Base-by-base conservation (phyloP, 2,329 filamentous ascomycete genomes). In the Aureobasidium sp. region DNA sequence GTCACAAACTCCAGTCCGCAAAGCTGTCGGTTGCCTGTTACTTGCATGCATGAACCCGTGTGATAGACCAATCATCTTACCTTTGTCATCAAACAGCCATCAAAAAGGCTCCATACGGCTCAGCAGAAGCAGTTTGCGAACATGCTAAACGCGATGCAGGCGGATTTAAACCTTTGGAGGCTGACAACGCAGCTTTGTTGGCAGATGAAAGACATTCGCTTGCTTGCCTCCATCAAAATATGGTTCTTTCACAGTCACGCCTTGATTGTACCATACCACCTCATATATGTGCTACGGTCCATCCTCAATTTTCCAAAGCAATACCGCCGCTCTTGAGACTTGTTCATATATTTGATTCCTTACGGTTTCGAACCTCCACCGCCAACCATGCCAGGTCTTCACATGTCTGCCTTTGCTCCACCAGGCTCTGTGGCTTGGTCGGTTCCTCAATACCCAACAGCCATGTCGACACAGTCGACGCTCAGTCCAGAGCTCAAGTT, bases 401-500 rank as follows among this genome's bases (percentile, higher is more conserved):
- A 43, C 49, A 53, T 38, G 49, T 40, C 49, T 27, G 25, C 49
- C 37, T 55, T 43, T 33, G 31, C 35, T 43, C 40, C 40, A 7
- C 27, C 53, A 37, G 53, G 40, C 17, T 4, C 53, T 3, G n/a
- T 27, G 27, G 37, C 53, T 33, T 57, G 53, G 53, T 35, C 53
- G 5, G 29, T 9, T 9, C 29, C 53, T 35, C 53, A 35, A 6
- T 46, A 57, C n/a, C 29, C 40, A 45, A 13, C 40, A 17, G 35
- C 31, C 8, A 27, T 37, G 13, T 8, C 31, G 29, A 25, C 38
- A 46, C 38, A 46, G 19, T 35, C 21, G 10, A 46, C n/a, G 19
- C 21, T 40, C 10, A 31, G 7, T 3, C 55, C 55, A 49, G 33
- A 7, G 5, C 38, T 49, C 27, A 37, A 54, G 43, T 75, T 70